These are phyloP conservation scores for Apiospora marii DNA, from an alignment of 2,329 filamentous ascomycete genomes.

Conservation along the genomic window DNA sequence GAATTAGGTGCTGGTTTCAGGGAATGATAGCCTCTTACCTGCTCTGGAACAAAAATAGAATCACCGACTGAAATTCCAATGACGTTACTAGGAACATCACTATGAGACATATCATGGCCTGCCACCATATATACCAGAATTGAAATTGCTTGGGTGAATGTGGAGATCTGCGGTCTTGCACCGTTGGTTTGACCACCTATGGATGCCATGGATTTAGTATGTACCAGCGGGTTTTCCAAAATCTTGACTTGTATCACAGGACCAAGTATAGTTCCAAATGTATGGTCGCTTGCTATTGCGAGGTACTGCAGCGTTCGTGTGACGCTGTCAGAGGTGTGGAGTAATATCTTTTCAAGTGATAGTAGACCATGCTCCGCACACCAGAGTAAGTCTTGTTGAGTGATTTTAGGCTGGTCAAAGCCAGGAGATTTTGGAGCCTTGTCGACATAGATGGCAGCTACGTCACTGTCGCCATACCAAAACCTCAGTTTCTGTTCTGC, in stretches of 20 bases:
- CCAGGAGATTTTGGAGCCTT: background rate
- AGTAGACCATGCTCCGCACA: background rate
- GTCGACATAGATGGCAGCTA: background rate
- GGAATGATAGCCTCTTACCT: no score
- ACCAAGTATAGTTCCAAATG: background rate
- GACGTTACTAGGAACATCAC: background rate
- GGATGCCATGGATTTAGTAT: background rate
- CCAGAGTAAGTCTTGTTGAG: background rate
- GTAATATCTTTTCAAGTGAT: background rate
- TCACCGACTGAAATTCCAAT: slow-evolving; percentile 20
- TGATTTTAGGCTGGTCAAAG: background rate
- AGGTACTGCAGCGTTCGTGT: background rate
- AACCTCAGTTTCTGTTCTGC: no score
- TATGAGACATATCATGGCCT: background rate
- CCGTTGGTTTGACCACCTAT: background rate
- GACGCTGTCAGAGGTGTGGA: background rate
- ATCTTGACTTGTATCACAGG: background rate
- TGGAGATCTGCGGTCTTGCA: background rate
- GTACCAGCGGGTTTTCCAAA: background rate
- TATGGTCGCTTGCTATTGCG: background rate
- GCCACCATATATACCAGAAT: background rate
- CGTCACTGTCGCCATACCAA: background rate
- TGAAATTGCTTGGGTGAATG: background rate
- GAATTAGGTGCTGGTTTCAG: no score
- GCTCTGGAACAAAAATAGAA: background rate